Evolutionary conservation across 2,329 filamentous ascomycete species (phyloP), one percentile per base, ranked within the genome.

Genomic region (Endocalyx cinctus): DNA sequence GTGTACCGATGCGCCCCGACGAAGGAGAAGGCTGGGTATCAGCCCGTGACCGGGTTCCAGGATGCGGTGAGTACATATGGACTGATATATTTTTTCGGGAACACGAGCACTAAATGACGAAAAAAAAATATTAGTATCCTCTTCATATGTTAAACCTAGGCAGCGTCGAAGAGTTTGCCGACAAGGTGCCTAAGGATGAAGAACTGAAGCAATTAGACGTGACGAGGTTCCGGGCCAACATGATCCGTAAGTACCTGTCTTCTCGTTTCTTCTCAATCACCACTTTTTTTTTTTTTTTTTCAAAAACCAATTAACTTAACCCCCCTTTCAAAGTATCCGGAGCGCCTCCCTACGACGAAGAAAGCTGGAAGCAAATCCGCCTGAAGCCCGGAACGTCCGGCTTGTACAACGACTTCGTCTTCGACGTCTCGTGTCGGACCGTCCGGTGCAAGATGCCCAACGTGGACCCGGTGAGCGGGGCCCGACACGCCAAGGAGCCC

Each of bases 91-190:
- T n/a, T n/a, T n/a, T n/a, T n/a, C n/a, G n/a, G n/a, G n/a, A n/a
- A n/a, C n/a, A n/a, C n/a, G n/a, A n/a, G n/a, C n/a, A n/a, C n/a
- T n/a, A n/a, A n/a, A n/a, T n/a, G n/a, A n/a, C n/a, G n/a, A n/a
- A n/a, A n/a, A n/a, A n/a, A n/a, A n/a, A n/a, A n/a, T n/a, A n/a
- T 15, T 28, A 82, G 75, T 87, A 84, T 52, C 82, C 84, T 2
- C 62, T 88, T 12, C 79, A 85, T 44, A 60, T 88, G 26, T 59
- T 86, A 32, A 85, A 76, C 45, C 55, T 87, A 13, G 69, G 70
- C 28, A 84, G 78, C 42, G 65, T 87, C 15, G 71, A 72, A 30
- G 70, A 78, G 30, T 67, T 85, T 17, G 74, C 79, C 38, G 58
- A 64, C 3, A 63, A 73, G 29, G 67, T 85, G 6, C 66, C 70